Evolutionary conservation across 2,329 filamentous ascomycete genomes (phyloP).

Genomic region (Neocucurbitaria cava): DNA sequence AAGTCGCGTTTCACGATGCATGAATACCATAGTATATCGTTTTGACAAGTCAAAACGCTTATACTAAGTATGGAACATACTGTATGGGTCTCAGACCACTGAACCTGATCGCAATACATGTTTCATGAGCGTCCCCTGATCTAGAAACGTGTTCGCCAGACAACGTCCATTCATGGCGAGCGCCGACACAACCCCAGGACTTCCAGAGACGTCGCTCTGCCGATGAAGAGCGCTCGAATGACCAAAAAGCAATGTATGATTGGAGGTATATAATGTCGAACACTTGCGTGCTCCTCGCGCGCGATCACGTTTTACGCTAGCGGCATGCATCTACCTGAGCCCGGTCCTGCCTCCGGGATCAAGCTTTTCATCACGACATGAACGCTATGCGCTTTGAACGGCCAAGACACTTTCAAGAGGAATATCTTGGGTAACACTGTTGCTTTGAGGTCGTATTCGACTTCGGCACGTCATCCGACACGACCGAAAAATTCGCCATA

Average conservation of each 20-base stretch:
- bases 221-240: conserved; percentile 1
- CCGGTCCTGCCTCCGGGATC: neutral
- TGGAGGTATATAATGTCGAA: neutral
- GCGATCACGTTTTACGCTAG: neutral
- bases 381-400: neutral
- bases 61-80: no score
- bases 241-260: neutral
- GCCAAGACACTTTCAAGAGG: no score
- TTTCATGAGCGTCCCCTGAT: no score
- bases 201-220: neutral
- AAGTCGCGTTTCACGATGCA: no score
- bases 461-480: conserved; percentile 1
- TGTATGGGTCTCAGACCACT: no score
- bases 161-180: neutral
- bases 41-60: no score
- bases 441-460: conserved; percentile 1
- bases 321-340: neutral
- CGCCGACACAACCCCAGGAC: neutral
- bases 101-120: no score
- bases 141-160: neutral
- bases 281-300: neutral
- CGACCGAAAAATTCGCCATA: conserved; percentile 5
- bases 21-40: no score
- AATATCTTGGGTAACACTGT: neutral
- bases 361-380: conserved; percentile 1